These are phyloP conservation scores for Dactylellina cionopaga DNA, from an alignment of 2,329 filamentous ascomycete genomes.

Conservation along the genomic window DNA sequence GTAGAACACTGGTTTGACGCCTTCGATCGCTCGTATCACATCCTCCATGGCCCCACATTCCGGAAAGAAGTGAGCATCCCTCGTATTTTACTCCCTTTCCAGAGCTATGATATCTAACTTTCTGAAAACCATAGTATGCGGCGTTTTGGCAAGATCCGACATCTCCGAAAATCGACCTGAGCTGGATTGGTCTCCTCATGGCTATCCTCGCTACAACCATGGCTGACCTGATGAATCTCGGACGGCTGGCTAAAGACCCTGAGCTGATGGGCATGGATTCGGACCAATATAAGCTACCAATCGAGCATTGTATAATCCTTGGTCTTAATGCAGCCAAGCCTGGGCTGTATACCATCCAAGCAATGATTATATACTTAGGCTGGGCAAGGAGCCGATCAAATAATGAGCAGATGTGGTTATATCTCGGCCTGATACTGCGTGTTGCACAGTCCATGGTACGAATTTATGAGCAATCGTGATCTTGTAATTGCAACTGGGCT, in stretches of 20 bases:
- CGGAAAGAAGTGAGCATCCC: slow-evolving; percentile 70
- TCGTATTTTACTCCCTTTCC: neutral
- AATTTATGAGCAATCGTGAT: slow-evolving; percentile 12
- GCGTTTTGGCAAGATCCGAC: slow-evolving; percentile 74
- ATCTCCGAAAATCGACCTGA: slow-evolving; percentile 71
- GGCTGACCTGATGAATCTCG: slow-evolving; percentile 40
- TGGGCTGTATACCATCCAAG: slow-evolving; percentile 55
- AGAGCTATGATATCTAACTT: slow-evolving; percentile 16
- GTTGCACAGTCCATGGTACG: slow-evolving; percentile 65
- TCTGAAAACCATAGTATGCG: slow-evolving; percentile 63
- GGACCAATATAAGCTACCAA: slow-evolving; percentile 73
- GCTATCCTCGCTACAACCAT: slow-evolving; percentile 71
- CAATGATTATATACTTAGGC: slow-evolving; percentile 55
- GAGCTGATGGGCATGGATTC: slow-evolving; percentile 51
- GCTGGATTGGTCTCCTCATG: slow-evolving; percentile 82
- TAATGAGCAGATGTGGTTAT: slow-evolving; percentile 62
- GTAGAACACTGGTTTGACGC: slow-evolving; percentile 92
- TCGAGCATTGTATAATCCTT: slow-evolving; percentile 79
- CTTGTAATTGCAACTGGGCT: neutral
- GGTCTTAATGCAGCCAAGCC: slow-evolving; percentile 76
- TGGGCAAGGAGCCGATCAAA: slow-evolving; percentile 51
- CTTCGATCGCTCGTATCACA: slow-evolving; percentile 64
- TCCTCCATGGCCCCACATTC: slow-evolving; percentile 86
- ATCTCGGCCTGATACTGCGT: slow-evolving; percentile 67
- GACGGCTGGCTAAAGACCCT: slow-evolving; percentile 30